These are phyloP conservation scores for Microbotryum lychnidis-dioicae DNA, from an alignment of 1,284 basidiomycete genomes.

Conservation along the genomic window DNA sequence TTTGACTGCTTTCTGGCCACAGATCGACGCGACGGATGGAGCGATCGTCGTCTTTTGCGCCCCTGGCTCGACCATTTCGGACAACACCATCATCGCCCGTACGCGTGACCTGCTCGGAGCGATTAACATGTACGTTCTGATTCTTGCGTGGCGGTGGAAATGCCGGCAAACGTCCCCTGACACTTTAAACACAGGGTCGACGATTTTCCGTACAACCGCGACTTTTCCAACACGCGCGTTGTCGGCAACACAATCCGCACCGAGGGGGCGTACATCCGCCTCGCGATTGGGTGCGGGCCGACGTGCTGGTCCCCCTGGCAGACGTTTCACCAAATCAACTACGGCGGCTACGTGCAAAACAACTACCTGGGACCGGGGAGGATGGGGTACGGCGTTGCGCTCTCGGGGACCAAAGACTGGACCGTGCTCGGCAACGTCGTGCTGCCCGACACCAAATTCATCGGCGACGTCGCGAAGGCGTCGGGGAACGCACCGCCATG, in stretches of 20 bases:
- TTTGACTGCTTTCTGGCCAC: background rate
- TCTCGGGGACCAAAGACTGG: constrained; percentile 29
- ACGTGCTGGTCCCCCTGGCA: constrained; percentile 30
- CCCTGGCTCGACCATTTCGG: constrained; percentile 25
- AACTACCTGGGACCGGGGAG: constrained; percentile 33
- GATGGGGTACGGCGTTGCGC: constrained; percentile 35
- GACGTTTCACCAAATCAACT: constrained; percentile 8
- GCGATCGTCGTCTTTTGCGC: constrained; percentile 36
- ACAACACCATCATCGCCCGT: constrained; percentile 35
- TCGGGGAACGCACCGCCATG: constrained; percentile 30
- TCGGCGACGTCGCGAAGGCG: constrained; percentile 18
- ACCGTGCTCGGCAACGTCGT: constrained; percentile 31
- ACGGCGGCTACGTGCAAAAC: constrained; percentile 30
- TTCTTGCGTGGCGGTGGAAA: no score
- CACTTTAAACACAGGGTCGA: constrained; percentile 27
- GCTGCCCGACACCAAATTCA: constrained; percentile 26
- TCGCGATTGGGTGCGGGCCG: constrained; percentile 31
- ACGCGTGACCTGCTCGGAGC: constrained; percentile 32
- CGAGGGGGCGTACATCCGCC: constrained; percentile 35
- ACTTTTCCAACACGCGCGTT: constrained; percentile 31
- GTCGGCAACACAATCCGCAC: constrained; percentile 31
- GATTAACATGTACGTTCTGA: constrained; percentile 30
- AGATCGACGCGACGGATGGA: constrained; percentile 13
- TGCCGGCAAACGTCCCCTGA: background rate
- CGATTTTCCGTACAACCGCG: constrained; percentile 31